These are phyloP conservation scores for Pichia exigua DNA, from an alignment of 805 yeast species.

Conservation along the genomic window DNA sequence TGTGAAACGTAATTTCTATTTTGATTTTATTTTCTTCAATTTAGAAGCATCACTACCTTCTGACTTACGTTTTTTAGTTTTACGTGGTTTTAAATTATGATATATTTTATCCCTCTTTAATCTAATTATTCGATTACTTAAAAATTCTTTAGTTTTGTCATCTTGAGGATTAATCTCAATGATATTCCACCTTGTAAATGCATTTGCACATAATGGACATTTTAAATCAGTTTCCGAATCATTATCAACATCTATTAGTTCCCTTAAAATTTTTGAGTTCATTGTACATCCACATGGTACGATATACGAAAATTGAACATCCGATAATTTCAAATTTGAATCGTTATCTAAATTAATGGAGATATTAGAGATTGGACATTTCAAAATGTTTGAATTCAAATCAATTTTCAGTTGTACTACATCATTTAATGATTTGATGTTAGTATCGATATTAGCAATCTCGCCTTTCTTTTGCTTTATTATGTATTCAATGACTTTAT, in stretches of 20 bases:
- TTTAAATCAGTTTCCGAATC: background rate
- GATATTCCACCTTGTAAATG: conserved; percentile 19
- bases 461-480: conserved; percentile 12
- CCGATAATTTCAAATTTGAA: conserved; percentile 2
- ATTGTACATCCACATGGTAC: conserved; percentile 39
- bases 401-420: conserved; percentile 28
- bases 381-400: conserved; percentile 19
- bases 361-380: conserved; percentile 34
- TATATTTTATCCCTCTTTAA: conserved; percentile 12
- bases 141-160: conserved; percentile 7
- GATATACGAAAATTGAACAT: conserved; percentile 34
- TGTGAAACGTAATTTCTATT: background rate
- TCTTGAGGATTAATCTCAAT: conserved; percentile 26
- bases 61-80: conserved; percentile 14
- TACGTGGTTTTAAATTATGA: conserved; percentile 29
- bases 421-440: conserved; percentile 13
- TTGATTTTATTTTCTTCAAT: conserved; percentile 8
- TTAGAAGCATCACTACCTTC: background rate
- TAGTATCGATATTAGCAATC: background rate
- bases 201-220: conserved; percentile 37
- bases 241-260: conserved; percentile 11
- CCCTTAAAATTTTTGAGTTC: conserved; percentile 26
- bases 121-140: conserved; percentile 10
- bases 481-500: conserved; percentile 50
- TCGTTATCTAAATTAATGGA: conserved; percentile 29